These are phyloP conservation scores for Laburnicola sp. DNA, from an alignment of 2,329 filamentous ascomycete species.

Conservation along the genomic window DNA sequence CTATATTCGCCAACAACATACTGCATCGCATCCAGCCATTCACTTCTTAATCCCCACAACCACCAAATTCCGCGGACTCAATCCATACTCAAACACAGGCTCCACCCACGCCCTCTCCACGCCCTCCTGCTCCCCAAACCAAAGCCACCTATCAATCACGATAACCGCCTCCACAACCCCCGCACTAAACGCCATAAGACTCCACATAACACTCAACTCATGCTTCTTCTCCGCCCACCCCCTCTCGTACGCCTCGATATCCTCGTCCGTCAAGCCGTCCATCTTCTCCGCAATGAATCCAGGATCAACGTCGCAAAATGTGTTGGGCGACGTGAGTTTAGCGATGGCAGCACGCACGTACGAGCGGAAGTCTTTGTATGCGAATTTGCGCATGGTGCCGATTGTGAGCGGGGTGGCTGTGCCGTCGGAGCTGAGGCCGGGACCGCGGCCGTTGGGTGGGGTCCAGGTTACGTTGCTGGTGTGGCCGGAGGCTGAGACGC, in stretches of 20 bases:
- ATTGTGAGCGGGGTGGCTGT: conserved; percentile 82
- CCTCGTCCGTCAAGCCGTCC: conserved; percentile 69
- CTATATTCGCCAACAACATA: too few relatives aligned
- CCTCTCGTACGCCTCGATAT: conserved; percentile 71
- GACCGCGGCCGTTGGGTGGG: conserved; percentile 54
- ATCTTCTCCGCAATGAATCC: conserved; percentile 66
- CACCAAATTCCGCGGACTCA: conserved; percentile 88
- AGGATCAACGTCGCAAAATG: conserved; percentile 41
- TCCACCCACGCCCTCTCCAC: conserved; percentile 84
- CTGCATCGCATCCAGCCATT: not conserved
- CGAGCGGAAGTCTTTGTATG: conserved; percentile 71
- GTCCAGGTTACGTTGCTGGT: conserved; percentile 41
- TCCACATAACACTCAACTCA: conserved; percentile 87
- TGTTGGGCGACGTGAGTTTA: conserved; percentile 61
- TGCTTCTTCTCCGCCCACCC: conserved; percentile 70
- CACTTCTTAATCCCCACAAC: conserved; percentile 83
- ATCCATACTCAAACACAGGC: conserved; percentile 82
- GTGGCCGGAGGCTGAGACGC: conserved; percentile 47
- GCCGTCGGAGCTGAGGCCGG: conserved; percentile 43
- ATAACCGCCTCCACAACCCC: conserved; percentile 87
- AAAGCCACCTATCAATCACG: conserved; percentile 87
- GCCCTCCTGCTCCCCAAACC: conserved; percentile 74
- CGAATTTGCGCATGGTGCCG: conserved; percentile 78
- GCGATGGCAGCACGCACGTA: conserved; percentile 81
- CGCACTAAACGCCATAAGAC: conserved; percentile 93